A percentile compares a stretch with the other conserved stretches of the same genome.
phyloP scores from a whole-genome alignment of 768 basidiomycete genomes.

The Neoboletus subvelutipes region DNA sequence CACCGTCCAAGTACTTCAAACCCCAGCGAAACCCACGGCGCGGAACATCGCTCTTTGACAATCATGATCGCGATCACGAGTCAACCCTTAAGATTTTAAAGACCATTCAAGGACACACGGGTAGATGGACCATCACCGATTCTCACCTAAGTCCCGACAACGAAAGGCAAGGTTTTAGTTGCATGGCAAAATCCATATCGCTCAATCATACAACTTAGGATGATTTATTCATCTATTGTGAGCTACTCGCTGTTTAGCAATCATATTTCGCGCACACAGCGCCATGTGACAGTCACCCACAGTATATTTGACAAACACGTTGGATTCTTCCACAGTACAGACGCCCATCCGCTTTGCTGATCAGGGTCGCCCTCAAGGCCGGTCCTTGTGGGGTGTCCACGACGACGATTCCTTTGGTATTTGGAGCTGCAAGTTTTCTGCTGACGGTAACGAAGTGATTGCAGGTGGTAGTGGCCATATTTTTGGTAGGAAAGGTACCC shows the following conservation, averaged over 20 bases:
- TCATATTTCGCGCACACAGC: conserved; percentile 2
- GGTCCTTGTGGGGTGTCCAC: conserved; percentile 31
- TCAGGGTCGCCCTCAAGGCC: conserved; percentile 37
- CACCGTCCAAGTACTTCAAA: conserved; percentile 31
- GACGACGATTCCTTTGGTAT: conserved; percentile 64
- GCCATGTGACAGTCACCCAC: conserved; percentile 55
- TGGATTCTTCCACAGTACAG: conserved; percentile 60
- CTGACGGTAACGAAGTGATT: conserved; percentile 93
- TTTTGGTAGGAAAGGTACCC: conserved; percentile 49
- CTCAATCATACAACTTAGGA: conserved; percentile 42
- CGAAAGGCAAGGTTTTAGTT: conserved; percentile 54
- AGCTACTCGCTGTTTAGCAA: background rate
- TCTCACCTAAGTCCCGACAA: conserved; percentile 88
- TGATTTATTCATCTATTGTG: conserved; percentile 92
- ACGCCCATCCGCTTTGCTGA: conserved; percentile 62
- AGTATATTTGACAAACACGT: conserved; percentile 71
- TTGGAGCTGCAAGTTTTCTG: conserved; percentile 95
- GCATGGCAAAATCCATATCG: conserved; percentile 47
- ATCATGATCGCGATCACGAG: conserved; percentile 42
- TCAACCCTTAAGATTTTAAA: conserved; percentile 53
- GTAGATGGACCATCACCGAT: conserved; percentile 94
- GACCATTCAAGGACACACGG: conserved; percentile 71
- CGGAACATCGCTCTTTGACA: conserved; percentile 20
- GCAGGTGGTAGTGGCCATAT: conserved; percentile 87
- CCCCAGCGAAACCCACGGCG: conserved; percentile 14